Base-by-base conservation (phyloP, 1,284 basidiomycete species). In the Naganishia cerealis region DNA sequence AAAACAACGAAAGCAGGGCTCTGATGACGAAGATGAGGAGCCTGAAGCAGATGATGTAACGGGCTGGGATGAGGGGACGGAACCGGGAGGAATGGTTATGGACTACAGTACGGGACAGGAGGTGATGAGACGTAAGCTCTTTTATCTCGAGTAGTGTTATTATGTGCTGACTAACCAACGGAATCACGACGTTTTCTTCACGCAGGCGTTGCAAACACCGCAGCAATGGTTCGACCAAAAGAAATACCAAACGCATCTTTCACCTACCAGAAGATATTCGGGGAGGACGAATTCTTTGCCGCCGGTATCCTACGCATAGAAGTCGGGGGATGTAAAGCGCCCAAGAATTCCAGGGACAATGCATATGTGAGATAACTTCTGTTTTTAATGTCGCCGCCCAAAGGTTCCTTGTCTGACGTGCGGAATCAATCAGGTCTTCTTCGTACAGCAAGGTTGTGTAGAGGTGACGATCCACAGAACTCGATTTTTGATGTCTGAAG, bases 181-280 rank as follows among this genome's bases (percentile, higher is more conserved):
- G 29, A 33, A 33, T 33, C 3, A 33, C 6, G 29, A 33, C 29
- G 29, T 33, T 33, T 10, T 50, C 7, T 5, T 18, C 54, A 43
- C 46, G 53, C 73, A 89, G 91, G 88, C 50, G 85, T 94, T 69
- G 89, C 88, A 3, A 92, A 87, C 76, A 88, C 90, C 13, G 81
- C 86, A n/a, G 84, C 81, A 57, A 85, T 87, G 83, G 82, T 90
- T 24, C 75, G 84, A 0, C 87, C 87, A 26, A 76, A 78, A n/a
- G 83, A 82, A 65, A 81, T 85, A 18, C 84, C 86, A 3, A 85
- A 84, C 16, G 84, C 85, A 54, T 83, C 85, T 26, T 99, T 94
- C 86, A 83, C 82, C 36, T 99, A 94, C 78, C 89, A 96, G 77
- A 96, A 95, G 80, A 86, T 95, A n/a, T 96, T 96, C 77, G 88